Evolutionary conservation across 768 basidiomycete genomes (phyloP), one percentile per base, ranked within the genome.

Genomic region (Tricholoma saponaceum): DNA sequence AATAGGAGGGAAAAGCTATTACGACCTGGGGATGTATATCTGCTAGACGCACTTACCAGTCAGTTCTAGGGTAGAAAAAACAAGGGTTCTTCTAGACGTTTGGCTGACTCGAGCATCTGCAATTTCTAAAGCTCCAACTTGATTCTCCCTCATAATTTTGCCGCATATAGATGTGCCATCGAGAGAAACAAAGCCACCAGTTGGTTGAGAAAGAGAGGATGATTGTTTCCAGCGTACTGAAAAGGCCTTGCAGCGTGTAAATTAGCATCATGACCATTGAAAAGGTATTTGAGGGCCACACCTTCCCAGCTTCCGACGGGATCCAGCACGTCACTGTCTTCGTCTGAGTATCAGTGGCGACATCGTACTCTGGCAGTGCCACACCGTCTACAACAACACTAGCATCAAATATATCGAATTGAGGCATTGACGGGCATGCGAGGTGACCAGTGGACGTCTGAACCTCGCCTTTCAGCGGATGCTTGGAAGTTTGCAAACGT

Each of bases 1-100:
- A 33, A n/a, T 4, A 18, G 26, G 3, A 26, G 28, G 5, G 10
- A 18, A 41, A 28, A 7, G 16, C 22, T 14, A 14, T n/a, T n/a
- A n/a, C n/a, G 35, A 20, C 33, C 2, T 14, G 4, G 5, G 14
- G 3, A 46, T 4, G 32, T 13, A 14, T 43, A 3, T 28, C 28
- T 37, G 12, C 33, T 20, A 20, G 25, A 22, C 44, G 20, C 28
- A 51, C 41, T 8, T 13, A 59, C 64, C 64, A 20, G 62, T 61
- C 2, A 62, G 25, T 20, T 61, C 30, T 14, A 62, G 16, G 8
- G 57, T 25, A 13, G 61, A 55, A 30, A 65, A 65, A 14, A 57
- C 0, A 13, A 65, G 43, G 2, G 61, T 41, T 32, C 58, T 57
- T 28, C 8, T 18, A 33, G 54, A 52, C 33, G 52, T 51, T 44